phyloP scores from a whole-genome alignment of 306 rosid species.

The Fragaria nilgerrensis region DNA sequence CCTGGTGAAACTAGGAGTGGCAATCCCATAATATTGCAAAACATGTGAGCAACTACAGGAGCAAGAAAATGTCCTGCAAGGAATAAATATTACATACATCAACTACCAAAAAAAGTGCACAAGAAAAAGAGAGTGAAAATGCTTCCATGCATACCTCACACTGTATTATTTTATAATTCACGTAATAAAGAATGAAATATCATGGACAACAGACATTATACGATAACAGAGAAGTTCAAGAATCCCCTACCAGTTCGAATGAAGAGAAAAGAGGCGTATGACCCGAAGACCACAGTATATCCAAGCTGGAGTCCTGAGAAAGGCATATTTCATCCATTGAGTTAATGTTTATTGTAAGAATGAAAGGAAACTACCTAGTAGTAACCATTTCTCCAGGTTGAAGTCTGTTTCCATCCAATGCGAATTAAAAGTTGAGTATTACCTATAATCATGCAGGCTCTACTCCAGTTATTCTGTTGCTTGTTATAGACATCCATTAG shows the following conservation, averaged over 20 bases:
- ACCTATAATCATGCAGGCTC: conserved; percentile 67
- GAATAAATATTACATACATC: conserved; percentile 1
- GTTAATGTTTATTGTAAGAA: background rate
- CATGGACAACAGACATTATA: background rate
- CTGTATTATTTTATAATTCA: background rate
- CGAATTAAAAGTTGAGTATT: conserved; percentile 22
- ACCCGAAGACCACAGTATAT: conserved; percentile 87
- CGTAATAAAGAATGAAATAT: background rate
- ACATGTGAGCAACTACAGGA: conserved; percentile 75
- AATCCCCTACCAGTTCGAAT: conserved; percentile 73
- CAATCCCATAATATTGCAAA: conserved; percentile 91
- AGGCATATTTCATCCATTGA: conserved; percentile 7
- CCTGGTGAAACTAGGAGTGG: conserved; percentile 57
- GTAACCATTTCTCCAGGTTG: background rate
- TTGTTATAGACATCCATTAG: conserved; percentile 67
- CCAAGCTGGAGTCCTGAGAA: conserved; percentile 90
- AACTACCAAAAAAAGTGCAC: background rate
- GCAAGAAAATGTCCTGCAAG: conserved; percentile 82
- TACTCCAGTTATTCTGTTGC: conserved; percentile 61
- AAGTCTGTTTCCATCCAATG: conserved; percentile 8
- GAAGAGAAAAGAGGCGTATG: conserved; percentile 91
- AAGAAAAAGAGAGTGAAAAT: background rate
- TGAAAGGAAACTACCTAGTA: background rate
- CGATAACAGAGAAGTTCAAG: conserved; percentile 1
- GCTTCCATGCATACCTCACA: background rate